These are phyloP conservation scores for Ophiostoma pallidulum DNA, from an alignment of 2,329 filamentous ascomycete species.

Conservation along the genomic window DNA sequence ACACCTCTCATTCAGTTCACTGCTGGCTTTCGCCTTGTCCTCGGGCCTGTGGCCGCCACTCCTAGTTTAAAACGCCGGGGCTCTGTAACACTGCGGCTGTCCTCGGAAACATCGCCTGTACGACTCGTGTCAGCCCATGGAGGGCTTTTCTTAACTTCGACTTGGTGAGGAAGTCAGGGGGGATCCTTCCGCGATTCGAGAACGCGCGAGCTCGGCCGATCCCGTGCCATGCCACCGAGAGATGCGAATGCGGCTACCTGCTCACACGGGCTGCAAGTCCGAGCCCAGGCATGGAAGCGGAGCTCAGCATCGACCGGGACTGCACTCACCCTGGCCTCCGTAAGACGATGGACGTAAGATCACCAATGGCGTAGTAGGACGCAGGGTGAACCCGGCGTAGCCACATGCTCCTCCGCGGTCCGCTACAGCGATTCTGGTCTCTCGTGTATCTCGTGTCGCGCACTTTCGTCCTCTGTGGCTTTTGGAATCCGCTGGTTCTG, in stretches of 20 bases:
- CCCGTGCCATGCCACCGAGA: not conserved
- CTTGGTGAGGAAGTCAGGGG: no score
- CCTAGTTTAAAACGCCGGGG: not conserved
- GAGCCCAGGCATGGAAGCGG: not conserved
- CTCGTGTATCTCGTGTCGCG: not conserved
- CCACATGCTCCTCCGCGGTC: no score
- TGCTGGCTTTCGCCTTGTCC: not conserved
- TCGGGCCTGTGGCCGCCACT: no score
- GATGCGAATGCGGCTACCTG: not conserved
- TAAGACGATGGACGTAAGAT: not conserved
- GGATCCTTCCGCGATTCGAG: not conserved
- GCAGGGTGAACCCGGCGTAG: not conserved
- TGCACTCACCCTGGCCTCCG: not conserved
- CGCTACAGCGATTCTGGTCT: no score
- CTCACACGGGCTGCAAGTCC: not conserved
- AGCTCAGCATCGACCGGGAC: not conserved
- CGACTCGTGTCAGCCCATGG: no score
- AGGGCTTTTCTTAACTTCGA: no score
- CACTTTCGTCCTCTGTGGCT: not conserved
- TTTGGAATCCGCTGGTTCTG: not conserved
- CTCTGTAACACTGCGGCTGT: no score
- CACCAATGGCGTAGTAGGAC: not conserved
- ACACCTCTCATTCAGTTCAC: no score
- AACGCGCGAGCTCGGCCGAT: not conserved
- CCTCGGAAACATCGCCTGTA: no score